Base-by-base conservation (phyloP, 768 basidiomycete genomes). In the Leccinum boreale region DNA sequence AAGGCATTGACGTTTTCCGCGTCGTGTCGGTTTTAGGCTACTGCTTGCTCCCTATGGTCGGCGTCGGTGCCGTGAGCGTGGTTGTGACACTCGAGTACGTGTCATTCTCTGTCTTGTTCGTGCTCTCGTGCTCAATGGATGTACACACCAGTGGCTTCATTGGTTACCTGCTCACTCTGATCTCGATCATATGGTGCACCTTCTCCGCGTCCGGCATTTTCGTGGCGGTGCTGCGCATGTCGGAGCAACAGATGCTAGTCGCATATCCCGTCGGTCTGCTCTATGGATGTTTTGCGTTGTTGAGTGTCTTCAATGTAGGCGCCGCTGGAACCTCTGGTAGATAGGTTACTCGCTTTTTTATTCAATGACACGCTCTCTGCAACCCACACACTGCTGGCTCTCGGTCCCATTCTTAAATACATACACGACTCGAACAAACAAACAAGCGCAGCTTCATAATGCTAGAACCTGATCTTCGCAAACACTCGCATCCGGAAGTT, bases 181-280 rank as follows among this genome's bases (percentile, higher is more conserved):
- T 96, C 36, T 92, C 90, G 2, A 92, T 99, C 62, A 72, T 92
- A 47, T 99, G 97, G 97, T 98, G 94, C 77, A 97, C 97, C 35
- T 94, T 96, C 67, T 85, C 95, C 6, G 96, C 97, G 11, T 95
- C 92, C 2, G 89, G 88, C 14, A 98, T 99, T 56, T 98, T 99
- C 65, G 93, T 96, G 9, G 89, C 92, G 3, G 94, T 98, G 39
- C 79, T 99, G 52, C 85, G 92, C 62, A 95, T 99, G 92, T 93
- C 92, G 9, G 90, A 95, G 62, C 97, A 99, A 71, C 82, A 95
- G 50, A 78, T 98, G 26, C 83, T 99, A 23, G 94, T 99, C 42
- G 97, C 95, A 62, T 99, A 99, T 74, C 97, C 97, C 11, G 86
- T 98, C 52, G 94, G 92, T 36, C 75, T 99, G 53, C 77, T 98